phyloP scores from a whole-genome alignment of 1,284 basidiomycete species.

The Trichosporon faecale region DNA sequence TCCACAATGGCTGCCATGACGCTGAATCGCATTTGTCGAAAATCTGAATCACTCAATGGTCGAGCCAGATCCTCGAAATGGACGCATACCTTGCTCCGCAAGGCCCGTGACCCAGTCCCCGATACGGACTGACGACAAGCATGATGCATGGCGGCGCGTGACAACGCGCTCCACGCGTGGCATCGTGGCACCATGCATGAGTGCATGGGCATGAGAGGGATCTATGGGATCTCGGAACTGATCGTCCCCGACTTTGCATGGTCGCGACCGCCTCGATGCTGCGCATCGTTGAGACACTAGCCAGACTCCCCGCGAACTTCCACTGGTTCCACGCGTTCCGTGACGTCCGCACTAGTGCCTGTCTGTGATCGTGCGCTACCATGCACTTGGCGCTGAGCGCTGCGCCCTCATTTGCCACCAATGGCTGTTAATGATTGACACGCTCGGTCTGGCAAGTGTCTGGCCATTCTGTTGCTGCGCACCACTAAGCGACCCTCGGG shows the following conservation, averaged over 20 bases:
- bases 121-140: too few species aligned
- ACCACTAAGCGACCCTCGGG: background rate
- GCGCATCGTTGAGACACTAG: too few species aligned
- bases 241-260: background rate
- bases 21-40: constrained; percentile 5
- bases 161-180: too few species aligned
- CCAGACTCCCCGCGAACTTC: too few species aligned
- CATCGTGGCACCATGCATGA: background rate
- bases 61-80: background rate
- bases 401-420: background rate
- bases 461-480: background rate
- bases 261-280: background rate
- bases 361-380: background rate
- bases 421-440: background rate
- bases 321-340: background rate
- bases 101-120: background rate
- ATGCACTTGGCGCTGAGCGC: background rate
- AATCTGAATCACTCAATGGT: background rate
- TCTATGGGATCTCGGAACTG: background rate
- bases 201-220: background rate
- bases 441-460: background rate
- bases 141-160: too few species aligned
- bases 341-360: background rate
- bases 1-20: background rate
- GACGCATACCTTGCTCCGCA: background rate